Conservation (phyloP, 305 asterid species). For the Rubia tinctorum region DNA sequence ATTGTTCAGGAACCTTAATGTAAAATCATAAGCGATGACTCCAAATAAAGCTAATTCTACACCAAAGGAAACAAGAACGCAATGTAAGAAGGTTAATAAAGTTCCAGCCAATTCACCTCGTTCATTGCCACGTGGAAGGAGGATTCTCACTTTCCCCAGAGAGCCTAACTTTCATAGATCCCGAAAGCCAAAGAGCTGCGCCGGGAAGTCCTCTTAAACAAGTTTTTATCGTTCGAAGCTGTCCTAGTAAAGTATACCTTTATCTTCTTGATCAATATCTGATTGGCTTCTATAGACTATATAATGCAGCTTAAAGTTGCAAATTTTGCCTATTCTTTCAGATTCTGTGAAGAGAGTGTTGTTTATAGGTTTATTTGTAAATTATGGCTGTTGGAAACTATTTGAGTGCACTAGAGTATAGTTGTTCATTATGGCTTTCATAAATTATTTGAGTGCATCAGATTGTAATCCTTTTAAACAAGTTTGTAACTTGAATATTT, state of each 20-base stretch:
- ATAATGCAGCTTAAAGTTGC: not conserved
- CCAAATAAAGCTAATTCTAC: conserved; percentile 49
- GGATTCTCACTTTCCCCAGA: conserved; percentile 34
- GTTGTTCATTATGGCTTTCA: not conserved
- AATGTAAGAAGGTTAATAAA: conserved; percentile 14
- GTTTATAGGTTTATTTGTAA: not conserved
- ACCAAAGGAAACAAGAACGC: conserved; percentile 22
- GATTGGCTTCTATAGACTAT: not conserved
- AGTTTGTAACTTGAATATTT: not conserved
- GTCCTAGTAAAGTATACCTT: not conserved
- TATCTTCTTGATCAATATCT: conserved; percentile 12
- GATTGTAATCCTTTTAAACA: not conserved
- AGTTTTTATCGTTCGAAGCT: too few relatives aligned
- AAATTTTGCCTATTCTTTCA: not conserved
- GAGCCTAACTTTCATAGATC: conserved; percentile 48
- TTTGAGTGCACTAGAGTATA: not conserved
- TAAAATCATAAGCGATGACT: conserved; percentile 36
- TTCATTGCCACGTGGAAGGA: conserved; percentile 25
- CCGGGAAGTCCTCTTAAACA: conserved; percentile 26
- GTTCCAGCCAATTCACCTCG: conserved; percentile 9
- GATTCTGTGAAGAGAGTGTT: not conserved
- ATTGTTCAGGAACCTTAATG: not conserved
- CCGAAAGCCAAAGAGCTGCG: conserved; percentile 42
- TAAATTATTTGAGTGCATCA: not conserved
- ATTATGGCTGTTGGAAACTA: not conserved